Evolutionary conservation across 2,329 filamentous ascomycete species (phyloP).

Genomic region (Pseudogymnoascus verrucosus): DNA sequence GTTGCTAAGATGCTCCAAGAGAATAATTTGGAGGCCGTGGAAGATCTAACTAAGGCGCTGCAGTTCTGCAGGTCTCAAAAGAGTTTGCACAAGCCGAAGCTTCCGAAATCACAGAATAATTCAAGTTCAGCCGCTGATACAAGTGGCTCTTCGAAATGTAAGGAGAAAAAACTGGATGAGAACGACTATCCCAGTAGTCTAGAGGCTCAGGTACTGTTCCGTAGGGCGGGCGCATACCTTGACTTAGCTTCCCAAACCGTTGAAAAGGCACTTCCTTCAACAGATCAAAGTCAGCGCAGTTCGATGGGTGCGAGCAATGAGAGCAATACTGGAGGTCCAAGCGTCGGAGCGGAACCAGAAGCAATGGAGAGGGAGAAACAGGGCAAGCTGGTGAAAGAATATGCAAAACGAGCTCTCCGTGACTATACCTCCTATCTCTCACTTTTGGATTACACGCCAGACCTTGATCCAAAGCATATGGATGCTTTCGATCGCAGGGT

Average conservation of each 20-base stretch:
- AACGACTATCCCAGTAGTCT: constrained; percentile 67
- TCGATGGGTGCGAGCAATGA: constrained; percentile 14
- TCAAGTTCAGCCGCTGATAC: constrained; percentile 29
- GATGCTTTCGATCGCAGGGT: constrained; percentile 48
- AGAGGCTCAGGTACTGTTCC: constrained; percentile 67
- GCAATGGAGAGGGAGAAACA: constrained; percentile 42
- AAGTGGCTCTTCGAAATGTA: constrained; percentile 30
- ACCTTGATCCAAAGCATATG: constrained; percentile 27
- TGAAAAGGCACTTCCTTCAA: constrained; percentile 40
- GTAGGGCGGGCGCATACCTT: constrained; percentile 65
- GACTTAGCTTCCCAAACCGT: constrained; percentile 62
- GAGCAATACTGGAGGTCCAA: constrained; percentile 18
- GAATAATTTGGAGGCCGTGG: constrained; percentile 60
- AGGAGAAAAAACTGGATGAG: constrained; percentile 44
- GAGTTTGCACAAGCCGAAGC: constrained; percentile 25
- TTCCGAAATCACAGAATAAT: constrained; percentile 43
- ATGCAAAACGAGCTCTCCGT: constrained; percentile 67
- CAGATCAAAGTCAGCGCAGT: constrained; percentile 2
- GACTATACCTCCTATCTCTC: constrained; percentile 68
- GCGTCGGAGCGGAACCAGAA: constrained; percentile 13
- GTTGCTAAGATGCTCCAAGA: constrained; percentile 69
- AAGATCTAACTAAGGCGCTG: constrained; percentile 64
- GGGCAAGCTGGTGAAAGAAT: constrained; percentile 61
- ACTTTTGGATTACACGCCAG: constrained; percentile 69
- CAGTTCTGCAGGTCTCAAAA: constrained; percentile 32